Conservation (phyloP, 306 rosid genomes). For the Pyrus communis region DNA sequence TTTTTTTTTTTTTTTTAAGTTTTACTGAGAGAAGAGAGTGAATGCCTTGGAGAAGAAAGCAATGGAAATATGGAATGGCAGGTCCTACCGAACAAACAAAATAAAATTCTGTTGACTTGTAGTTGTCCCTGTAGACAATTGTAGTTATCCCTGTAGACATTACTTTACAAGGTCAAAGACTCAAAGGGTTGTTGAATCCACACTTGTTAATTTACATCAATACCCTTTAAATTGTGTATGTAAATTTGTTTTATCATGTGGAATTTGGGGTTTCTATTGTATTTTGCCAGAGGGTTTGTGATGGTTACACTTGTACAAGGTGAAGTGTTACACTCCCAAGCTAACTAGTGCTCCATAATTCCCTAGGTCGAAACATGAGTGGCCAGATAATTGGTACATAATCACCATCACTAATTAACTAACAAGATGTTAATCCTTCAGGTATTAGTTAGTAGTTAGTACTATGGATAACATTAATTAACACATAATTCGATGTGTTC, state of each 20-base stretch:
- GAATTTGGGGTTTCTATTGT: not conserved
- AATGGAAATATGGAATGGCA: slow-evolving; percentile 20
- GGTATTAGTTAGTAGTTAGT: not conserved
- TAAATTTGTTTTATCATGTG: not conserved
- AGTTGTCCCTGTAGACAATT: slow-evolving; percentile 25
- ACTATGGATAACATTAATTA: not conserved
- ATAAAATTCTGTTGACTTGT: slow-evolving; percentile 26
- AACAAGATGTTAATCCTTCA: not conserved
- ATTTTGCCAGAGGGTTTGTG: not conserved
- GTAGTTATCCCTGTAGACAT: slow-evolving; percentile 11
- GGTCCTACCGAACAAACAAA: slow-evolving; percentile 43
- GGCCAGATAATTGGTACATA: not conserved
- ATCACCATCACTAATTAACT: not conserved
- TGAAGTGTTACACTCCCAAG: not conserved
- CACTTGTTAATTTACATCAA: not conserved
- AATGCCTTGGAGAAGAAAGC: slow-evolving; percentile 3
- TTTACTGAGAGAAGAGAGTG: slow-evolving; percentile 5
- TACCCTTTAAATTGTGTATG: not conserved
- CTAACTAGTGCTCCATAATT: not conserved
- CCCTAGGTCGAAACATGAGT: not conserved
- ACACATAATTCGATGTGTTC: not conserved
- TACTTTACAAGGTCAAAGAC: not conserved
- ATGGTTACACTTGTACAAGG: not conserved
- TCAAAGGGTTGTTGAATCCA: slow-evolving; percentile 1
- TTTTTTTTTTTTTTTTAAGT: not conserved